Conservation (phyloP, 257 asterid genomes). For the Solanum pennellii region DNA sequence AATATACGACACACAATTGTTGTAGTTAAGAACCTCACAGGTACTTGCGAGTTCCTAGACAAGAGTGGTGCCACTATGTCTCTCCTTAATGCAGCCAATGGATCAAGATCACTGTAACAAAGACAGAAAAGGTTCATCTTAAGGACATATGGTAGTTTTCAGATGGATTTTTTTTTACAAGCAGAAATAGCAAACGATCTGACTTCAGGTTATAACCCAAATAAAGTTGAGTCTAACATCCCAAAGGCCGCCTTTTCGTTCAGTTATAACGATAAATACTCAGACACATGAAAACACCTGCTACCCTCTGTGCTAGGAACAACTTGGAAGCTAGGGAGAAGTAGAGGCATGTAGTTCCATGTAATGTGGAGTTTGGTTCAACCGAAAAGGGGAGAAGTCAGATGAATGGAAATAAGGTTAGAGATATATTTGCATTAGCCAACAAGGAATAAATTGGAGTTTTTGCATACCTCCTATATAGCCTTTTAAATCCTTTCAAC, state of each 20-base stretch:
- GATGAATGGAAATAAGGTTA: not conserved
- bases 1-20: not conserved
- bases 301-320: not conserved
- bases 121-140: not conserved
- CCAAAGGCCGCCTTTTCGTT: not conserved
- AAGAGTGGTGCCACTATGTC: not conserved
- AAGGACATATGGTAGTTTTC: not conserved
- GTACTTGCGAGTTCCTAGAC: not conserved
- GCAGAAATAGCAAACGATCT: not conserved
- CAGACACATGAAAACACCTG: not conserved
- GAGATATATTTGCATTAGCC: not conserved
- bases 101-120: not conserved
- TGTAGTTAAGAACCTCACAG: not conserved
- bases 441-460: not conserved
- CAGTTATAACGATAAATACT: not conserved
- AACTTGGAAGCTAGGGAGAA: not conserved
- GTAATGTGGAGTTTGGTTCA: not conserved
- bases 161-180: not conserved
- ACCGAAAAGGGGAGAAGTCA: not conserved
- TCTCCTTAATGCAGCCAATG: not conserved
- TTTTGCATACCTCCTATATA: not conserved
- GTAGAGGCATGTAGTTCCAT: not conserved
- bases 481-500: not conserved
- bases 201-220: not conserved
- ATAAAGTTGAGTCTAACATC: not conserved